Evolutionary conservation across 371 early-diverging fungal genomes (phyloP).

Genomic region (Mortierella sp.): DNA sequence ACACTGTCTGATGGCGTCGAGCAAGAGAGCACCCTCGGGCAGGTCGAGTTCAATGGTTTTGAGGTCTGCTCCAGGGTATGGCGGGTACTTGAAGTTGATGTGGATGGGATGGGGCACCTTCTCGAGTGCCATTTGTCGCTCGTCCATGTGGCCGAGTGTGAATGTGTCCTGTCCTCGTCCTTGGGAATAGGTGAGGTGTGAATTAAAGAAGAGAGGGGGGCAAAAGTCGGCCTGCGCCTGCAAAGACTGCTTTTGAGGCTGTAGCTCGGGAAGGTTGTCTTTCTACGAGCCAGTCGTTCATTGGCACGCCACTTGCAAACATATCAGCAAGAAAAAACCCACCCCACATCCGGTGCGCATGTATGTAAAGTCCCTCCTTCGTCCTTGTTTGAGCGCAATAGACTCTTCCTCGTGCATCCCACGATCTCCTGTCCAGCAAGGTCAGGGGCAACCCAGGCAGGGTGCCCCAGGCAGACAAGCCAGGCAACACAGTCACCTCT

Average conservation of each 20-base stretch:
- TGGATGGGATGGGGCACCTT: conserved; percentile 48
- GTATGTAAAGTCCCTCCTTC: not conserved
- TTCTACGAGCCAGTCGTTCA: not conserved
- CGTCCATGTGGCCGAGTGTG: conserved; percentile 23
- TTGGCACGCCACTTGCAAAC: not conserved
- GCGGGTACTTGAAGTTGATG: conserved; percentile 44
- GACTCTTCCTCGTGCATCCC: not conserved
- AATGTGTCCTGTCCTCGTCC: too few relatives aligned
- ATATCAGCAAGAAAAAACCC: not conserved
- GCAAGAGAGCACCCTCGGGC: conserved; percentile 60
- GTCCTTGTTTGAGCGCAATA: too few relatives aligned
- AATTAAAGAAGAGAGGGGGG: not conserved
- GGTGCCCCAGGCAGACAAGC: not conserved
- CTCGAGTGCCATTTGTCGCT: conserved; percentile 43
- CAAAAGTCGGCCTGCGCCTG: not conserved
- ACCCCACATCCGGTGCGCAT: not conserved
- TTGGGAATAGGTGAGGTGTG: not conserved
- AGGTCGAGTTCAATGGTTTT: conserved; percentile 42
- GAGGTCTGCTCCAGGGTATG: conserved; percentile 48
- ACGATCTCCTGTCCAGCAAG: not conserved
- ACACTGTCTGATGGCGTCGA: conserved; percentile 61
- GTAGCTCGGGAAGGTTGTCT: not conserved
- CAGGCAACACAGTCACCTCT: not conserved
- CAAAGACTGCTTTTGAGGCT: not conserved
- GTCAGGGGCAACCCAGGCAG: not conserved